Evolutionary conservation across 1,139 yeast genomes (phyloP), one percentile per base, ranked within the genome.

Genomic region (Geotrichum klebahnii): DNA sequence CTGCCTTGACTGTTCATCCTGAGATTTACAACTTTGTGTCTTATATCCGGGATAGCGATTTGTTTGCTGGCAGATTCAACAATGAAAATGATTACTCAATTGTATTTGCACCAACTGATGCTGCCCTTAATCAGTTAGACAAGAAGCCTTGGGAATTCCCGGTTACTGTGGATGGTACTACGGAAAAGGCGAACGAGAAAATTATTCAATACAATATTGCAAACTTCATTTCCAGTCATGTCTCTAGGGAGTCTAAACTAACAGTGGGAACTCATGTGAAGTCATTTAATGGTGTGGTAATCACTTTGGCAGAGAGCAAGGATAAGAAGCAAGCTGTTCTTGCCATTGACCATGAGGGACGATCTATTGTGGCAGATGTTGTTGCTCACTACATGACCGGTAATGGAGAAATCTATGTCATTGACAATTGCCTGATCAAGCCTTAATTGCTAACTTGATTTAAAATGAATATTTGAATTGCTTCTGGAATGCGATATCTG

Each of bases 101-200:
- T 8, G 60, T 68, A 17, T 57, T 68, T 51, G 72, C 72, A 5
- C 72, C 72, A 3, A 55, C 62, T 33, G 65, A 68, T 48, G 54
- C 45, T 9, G 71, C 69, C 9, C 58, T 68, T 51, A 57, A 58
- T 20, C 42, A 53, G 24, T 54, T 68, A 40, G 40, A 60, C 3
- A 56, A 59, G 31, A 67, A 68, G 54, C 72, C 72, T 3, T 68
- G 70, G 71, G 65, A 64, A 53, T 67, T 64, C 55, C 70, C 69
- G 16, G 44, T 48, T 16, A 55, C 57, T n/a, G 55, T 57, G 3
- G 53, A 52, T 16, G 56, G 51, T 39, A 45, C 29, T n/a, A 33
- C 44, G 14, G 57, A 54, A 4, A 35, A 45, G 44, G 61, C 62
- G 44, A 59, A 59, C 45, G 69, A 67, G 43, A 54, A 56, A 14